Evolutionary conservation across 768 basidiomycete species (phyloP), one percentile per base, ranked within the genome.

Genomic region (Lentinus brumalis): DNA sequence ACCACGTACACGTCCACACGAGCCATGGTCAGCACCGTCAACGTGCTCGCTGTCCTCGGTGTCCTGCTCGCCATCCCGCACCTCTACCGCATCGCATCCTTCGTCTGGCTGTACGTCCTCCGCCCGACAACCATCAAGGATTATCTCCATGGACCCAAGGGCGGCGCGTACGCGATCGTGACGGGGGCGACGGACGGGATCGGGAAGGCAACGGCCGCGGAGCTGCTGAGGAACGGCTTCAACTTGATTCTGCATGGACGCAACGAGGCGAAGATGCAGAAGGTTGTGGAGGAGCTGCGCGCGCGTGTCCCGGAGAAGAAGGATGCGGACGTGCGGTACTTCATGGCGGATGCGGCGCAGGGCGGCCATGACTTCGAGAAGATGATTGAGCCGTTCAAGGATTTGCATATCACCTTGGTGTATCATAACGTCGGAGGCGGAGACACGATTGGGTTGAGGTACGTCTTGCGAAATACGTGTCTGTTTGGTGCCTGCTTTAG

Each of bases 111-210:
- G 29, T 70, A 70, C 50, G 57, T 62, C 54, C 51, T 68, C 35
- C 65, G 67, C 3, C 66, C 70, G 0, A 59, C 66, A 12, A 32
- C 56, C 6, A 52, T 67, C 11, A 57, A 63, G n/a, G 46, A 60
- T 8, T 73, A 62, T 57, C 66, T 67, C 11, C 69, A 71, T 42
- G 67, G 66, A 10, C 16, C 54, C 10, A 6, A 35, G 11, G 35
- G 11, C 11, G 58, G 56, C 10, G 61, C 71, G 1, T 73, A 69
- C 50, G 71, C 70, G 0, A 58, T 73, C 45, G 57, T 73, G 50
- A 73, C 71, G 0, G 70, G 70, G 2, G 70, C 71, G 0, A 60
- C 70, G 10, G 71, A 73, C 53, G 71, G 71, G 16, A 73, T 73
- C 5, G 71, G 71, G 30, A 71, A 70, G 53, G 64, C 63, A 1